phyloP scores from a whole-genome alignment of 2,329 filamentous ascomycete genomes.

The Venturia aucupariae region DNA sequence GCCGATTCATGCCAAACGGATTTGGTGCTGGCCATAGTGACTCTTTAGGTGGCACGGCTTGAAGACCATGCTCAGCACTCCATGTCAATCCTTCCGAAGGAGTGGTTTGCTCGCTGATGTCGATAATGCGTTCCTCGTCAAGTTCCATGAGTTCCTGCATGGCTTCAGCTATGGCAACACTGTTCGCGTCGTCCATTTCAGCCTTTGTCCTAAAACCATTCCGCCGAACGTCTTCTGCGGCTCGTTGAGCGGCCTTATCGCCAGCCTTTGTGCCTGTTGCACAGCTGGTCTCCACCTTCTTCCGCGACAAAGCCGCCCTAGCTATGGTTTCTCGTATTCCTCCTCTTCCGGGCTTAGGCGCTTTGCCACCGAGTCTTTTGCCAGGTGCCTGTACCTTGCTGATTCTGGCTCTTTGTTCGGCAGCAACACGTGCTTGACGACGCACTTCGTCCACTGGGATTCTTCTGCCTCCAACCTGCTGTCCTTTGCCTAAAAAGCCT shows the following conservation, averaged over 20 bases:
- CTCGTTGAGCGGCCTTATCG: conserved; percentile 45
- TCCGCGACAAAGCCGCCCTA: background rate
- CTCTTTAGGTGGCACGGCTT: background rate
- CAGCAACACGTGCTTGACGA: conserved; percentile 62
- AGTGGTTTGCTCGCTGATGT: conserved; percentile 36
- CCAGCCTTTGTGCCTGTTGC: conserved; percentile 61
- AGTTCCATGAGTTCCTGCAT: conserved; percentile 81
- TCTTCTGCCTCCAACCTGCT: conserved; percentile 53
- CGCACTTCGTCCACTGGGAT: conserved; percentile 64
- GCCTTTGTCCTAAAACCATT: conserved; percentile 76
- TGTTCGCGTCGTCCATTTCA: conserved; percentile 82
- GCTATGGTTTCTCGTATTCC: conserved; percentile 9
- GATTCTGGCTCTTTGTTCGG: conserved; percentile 57
- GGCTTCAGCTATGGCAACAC: conserved; percentile 75
- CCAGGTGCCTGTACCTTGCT: conserved; percentile 26
- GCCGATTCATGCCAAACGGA: background rate
- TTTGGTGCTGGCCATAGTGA: conserved; percentile 1
- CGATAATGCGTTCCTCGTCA: conserved; percentile 46
- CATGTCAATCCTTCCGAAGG: conserved; percentile 24
- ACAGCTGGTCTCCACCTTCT: conserved; percentile 50
- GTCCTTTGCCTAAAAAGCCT: conserved; percentile 70
- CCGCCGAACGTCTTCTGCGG: conserved; percentile 52
- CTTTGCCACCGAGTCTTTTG: background rate
- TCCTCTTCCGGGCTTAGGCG: background rate
- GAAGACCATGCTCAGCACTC: conserved; percentile 15